Evolutionary conservation across 345 rosid species (phyloP), one percentile per base, ranked within the genome.

Genomic region (Sonneratia alba): DNA sequence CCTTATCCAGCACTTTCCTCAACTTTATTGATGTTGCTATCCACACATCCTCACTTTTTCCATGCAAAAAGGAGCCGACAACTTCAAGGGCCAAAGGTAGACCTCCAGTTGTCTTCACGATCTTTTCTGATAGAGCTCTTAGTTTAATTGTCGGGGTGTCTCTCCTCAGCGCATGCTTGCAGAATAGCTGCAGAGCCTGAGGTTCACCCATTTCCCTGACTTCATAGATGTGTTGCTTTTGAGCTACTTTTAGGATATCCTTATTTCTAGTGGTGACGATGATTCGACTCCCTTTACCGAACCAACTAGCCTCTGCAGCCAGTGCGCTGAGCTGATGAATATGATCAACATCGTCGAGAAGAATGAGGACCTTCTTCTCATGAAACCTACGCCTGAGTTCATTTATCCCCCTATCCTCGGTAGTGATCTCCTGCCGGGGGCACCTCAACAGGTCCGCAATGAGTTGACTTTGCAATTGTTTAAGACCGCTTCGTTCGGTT

Each of bases 111-210:
- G 14, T 42, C 1, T 2, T n/a, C 5, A 18, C 27, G 0, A 71
- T 4, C 0, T 0, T 0, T 57, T 1, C 4, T 10, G 57, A 43
- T n/a, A 61, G 2, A 61, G 51, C 10, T 18, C 38, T 48, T 0
- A 71, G 36, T 11, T 15, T 48, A 15, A 0, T 3, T 14, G 67
- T 27, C 6, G 34, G 19, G 36, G 12, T 16, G 14, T 45, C 59
- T 48, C 0, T 22, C 68, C 5, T 14, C 12, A 61, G 32, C 8
- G 74, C 67, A 61, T 24, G 68, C 4, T 0, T 0, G 43, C 0
- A n/a, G 42, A 71, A 71, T 1, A 71, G 74, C 19, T 40, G 11
- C n/a, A 27, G 19, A 13, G 43, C 49, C 5, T 61, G 22, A 4
- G 0, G 36, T 43, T 7, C 2, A 38, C 0, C 7, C 74, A 71